Evolutionary conservation across 345 rosid genomes (phyloP).

Genomic region (Dipteronia dyeriana): DNA sequence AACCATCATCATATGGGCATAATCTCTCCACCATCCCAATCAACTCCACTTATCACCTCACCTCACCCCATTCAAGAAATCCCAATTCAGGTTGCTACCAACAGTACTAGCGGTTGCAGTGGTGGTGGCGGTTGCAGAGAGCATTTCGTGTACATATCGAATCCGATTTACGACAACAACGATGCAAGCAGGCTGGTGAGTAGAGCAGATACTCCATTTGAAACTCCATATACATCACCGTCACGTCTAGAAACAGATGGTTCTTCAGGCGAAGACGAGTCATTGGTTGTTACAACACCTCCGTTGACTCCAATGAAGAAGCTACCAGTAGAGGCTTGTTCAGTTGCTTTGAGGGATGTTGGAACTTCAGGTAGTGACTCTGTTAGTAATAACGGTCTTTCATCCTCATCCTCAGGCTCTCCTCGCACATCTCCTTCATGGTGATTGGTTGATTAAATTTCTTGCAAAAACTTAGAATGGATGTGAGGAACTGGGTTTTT

Average conservation of each 20-base stretch:
- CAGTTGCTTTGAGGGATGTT: slow-evolving; percentile 65
- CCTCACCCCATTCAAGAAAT: slow-evolving; percentile 34
- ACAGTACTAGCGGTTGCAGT: background rate
- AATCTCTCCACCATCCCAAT: slow-evolving; percentile 31
- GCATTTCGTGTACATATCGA: slow-evolving; percentile 71
- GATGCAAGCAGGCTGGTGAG: slow-evolving; percentile 31
- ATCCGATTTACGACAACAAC: slow-evolving; percentile 76
- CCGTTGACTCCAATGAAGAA: slow-evolving; percentile 85
- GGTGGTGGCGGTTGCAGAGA: slow-evolving; percentile 23
- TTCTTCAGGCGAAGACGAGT: slow-evolving; percentile 50
- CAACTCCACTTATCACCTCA: slow-evolving; percentile 23
- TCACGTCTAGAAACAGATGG: slow-evolving; percentile 53
- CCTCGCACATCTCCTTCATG: slow-evolving; percentile 87
- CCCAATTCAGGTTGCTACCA: slow-evolving; percentile 17
- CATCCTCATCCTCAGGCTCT: slow-evolving; percentile 69
- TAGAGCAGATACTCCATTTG: slow-evolving; percentile 57
- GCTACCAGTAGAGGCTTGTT: slow-evolving; percentile 74
- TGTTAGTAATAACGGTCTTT: slow-evolving; percentile 46
- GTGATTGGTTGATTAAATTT: slow-evolving; percentile 33
- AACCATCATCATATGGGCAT: slow-evolving; percentile 41
- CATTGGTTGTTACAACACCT: slow-evolving; percentile 52
- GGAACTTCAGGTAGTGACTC: slow-evolving; percentile 63
- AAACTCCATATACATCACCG: slow-evolving; percentile 84
- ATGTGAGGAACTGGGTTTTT: background rate
- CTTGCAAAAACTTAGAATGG: background rate